Evolutionary conservation across 2,329 filamentous ascomycete species (phyloP).

Genomic region (Conoideocrella luteorostrata): DNA sequence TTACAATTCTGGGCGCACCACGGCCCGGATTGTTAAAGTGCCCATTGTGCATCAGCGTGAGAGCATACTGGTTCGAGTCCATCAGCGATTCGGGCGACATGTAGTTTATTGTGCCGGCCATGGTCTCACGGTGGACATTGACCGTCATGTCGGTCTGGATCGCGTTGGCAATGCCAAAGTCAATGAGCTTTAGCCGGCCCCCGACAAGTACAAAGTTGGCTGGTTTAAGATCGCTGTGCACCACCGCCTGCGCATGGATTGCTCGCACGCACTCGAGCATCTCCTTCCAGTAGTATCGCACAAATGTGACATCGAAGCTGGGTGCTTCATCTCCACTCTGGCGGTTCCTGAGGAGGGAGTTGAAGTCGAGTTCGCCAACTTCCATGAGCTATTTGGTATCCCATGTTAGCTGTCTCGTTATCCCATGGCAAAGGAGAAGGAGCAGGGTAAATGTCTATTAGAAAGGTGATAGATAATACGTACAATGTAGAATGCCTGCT

Average conservation of each 20-base stretch:
- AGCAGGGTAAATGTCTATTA: too few species aligned
- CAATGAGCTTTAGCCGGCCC: constrained; percentile 88
- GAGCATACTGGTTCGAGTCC: too few species aligned
- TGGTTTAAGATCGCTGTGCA: constrained; percentile 94
- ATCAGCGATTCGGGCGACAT: constrained; percentile 95
- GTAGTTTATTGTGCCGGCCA: constrained; percentile 95
- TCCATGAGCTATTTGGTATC: constrained; percentile 80
- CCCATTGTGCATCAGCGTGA: too few species aligned
- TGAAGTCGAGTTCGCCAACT: constrained; percentile 88
- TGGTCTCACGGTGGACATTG: constrained; percentile 92
- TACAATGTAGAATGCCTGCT: constrained; percentile 79
- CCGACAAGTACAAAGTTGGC: constrained; percentile 94
- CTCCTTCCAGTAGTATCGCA: constrained; percentile 98
- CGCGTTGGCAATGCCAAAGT: constrained; percentile 97
- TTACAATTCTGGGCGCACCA: constrained; percentile 69
- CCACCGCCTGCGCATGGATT: constrained; percentile 84
- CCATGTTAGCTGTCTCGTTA: too few species aligned
- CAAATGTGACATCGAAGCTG: constrained; percentile 80
- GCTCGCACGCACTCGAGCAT: constrained; percentile 96
- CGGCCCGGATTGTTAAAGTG: constrained; percentile 56
- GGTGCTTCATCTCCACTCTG: constrained; percentile 67
- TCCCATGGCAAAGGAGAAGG: too few species aligned
- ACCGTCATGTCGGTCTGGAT: constrained; percentile 94
- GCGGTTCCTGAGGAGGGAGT: constrained; percentile 71
- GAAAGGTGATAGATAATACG: too few species aligned